These are phyloP conservation scores for Spathaspora gorwiae DNA, from an alignment of 805 yeast species.

Conservation along the genomic window DNA sequence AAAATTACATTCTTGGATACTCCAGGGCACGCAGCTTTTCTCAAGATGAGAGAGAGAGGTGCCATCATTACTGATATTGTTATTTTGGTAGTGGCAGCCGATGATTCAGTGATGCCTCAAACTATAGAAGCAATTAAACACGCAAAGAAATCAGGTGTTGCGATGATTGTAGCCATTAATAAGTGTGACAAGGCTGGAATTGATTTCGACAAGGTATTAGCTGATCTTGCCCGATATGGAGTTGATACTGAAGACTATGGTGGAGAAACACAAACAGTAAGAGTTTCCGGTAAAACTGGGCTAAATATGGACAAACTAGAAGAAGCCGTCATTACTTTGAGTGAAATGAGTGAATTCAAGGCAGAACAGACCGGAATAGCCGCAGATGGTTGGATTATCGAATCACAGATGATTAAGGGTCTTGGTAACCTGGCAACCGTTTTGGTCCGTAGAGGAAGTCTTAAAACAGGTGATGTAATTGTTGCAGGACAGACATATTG, in stretches of 20 bases:
- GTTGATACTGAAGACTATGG: conserved; percentile 90
- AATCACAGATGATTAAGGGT: conserved; percentile 76
- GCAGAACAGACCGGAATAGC: conserved; percentile 50
- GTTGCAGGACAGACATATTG: conserved; percentile 88
- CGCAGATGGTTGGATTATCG: conserved; percentile 85
- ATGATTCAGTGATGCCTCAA: conserved; percentile 97
- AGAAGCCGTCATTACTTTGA: conserved; percentile 78
- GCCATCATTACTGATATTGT: conserved; percentile 92
- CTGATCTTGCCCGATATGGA: conserved; percentile 71
- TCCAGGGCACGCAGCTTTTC: conserved; percentile 96
- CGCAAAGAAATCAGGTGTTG: conserved; percentile 75
- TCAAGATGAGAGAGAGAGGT: conserved; percentile 95
- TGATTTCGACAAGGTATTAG: conserved; percentile 68
- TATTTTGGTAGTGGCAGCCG: conserved; percentile 91
- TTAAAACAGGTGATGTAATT: conserved; percentile 64
- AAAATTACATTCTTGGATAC: conserved; percentile 89
- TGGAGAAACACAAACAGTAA: conserved; percentile 88
- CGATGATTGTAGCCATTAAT: conserved; percentile 85
- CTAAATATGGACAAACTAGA: conserved; percentile 84
- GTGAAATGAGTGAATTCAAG: conserved; percentile 77
- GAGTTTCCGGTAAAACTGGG: conserved; percentile 86
- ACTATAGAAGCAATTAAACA: conserved; percentile 94
- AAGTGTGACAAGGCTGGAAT: conserved; percentile 83
- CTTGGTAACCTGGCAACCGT: conserved; percentile 85
- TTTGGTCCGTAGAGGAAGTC: conserved; percentile 71